Base-by-base conservation (phyloP, 2,329 filamentous ascomycete species). In the Mycogone perniciosa region DNA sequence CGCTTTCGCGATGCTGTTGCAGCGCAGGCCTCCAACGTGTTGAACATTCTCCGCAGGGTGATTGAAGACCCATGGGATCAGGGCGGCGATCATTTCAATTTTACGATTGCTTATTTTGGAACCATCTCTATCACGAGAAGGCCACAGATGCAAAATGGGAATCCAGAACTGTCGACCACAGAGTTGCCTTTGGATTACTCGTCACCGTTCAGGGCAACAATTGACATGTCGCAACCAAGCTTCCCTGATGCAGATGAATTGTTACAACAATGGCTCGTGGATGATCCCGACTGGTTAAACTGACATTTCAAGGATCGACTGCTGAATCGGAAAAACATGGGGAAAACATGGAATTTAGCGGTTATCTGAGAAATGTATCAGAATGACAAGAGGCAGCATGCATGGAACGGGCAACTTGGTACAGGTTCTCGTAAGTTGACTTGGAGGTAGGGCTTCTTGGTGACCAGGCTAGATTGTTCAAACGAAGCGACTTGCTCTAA, bases 1-100 rank as follows among this genome's bases (percentile, higher is more conserved):
- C 45, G 33, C 6, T 52, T 49, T 33, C 40, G 49, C 1, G 44
- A 52, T 13, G 6, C 31, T 20, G 50, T 52, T 20, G 50, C 50
- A 13, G 10, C 42, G 29, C 50, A 52, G 20, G 44, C 45, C 26
- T 41, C 38, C 6, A 41, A 52, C 6, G 50, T 52, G 5, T 44
- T 52, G 27, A 44, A 30, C 26, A 29, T 48, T 5, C 50, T 52
- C 26, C 46, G n/a, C 6, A 42, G 7, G 2, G 27, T 13, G 11
- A 26, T 42, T n/a, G 10, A 42, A 42, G n/a, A 42, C 40, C 20
- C 40, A 26, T 13, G 29, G 29, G n/a, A 27, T 42, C 13, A 20
- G 2, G 8, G 11, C 20, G 27, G 20, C 4, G 40, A 42, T 42
- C 6, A 30, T 30, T 7, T 42, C 26, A 27, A 42, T 5, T 42